Evolutionary conservation across 192 early-diverging fungal species (phyloP), one percentile per base, ranked within the genome.

Genomic region (Backusella tarrabulga): DNA sequence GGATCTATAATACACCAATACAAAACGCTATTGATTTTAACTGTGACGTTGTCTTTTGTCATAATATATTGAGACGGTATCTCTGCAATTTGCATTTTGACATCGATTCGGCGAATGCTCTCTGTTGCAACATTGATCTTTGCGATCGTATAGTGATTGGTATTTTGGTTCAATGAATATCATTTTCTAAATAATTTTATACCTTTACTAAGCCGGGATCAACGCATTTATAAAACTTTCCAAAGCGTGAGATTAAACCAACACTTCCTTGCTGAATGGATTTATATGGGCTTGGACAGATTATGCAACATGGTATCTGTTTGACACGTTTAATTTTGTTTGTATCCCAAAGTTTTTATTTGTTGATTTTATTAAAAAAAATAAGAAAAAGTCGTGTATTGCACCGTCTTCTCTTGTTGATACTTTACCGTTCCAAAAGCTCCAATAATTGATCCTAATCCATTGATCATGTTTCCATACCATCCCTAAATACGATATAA

Each of bases 31-130:
- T 97, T 95, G 68, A 98, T 96, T 6, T 78, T 79, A 32, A 96
- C 89, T 21, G 87, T 91, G 69, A 96, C 94, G 74, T 98, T 98
- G 84, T 97, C 95, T 80, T 97, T 95, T 44, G 94, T 95, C 83
- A 95, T 93, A 74, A 97, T 92, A 14, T 87, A 81, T 82, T 96
- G 92, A 29, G 80, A 67, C 32, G 89, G 87, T 34, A 96, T 91
- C 6, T 90, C 76, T 52, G 77, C 74, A 21, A 93, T 88, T 74
- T 91, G 87, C 6, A 79, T 77, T 50, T 85, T 87, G 75, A 89
- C 80, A 77, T 89, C 84, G 4, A 87, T 81, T 56, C 72, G 74
- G 12, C 54, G 67, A n/a, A 89, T 56, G 17, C 68, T 42, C 69
- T 89, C 88, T 0, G 87, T 88, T 6, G 85, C 32, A 1, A 84